Conservation (phyloP, 2,329 filamentous ascomycete genomes). For the Mycocentrospora acerina region DNA sequence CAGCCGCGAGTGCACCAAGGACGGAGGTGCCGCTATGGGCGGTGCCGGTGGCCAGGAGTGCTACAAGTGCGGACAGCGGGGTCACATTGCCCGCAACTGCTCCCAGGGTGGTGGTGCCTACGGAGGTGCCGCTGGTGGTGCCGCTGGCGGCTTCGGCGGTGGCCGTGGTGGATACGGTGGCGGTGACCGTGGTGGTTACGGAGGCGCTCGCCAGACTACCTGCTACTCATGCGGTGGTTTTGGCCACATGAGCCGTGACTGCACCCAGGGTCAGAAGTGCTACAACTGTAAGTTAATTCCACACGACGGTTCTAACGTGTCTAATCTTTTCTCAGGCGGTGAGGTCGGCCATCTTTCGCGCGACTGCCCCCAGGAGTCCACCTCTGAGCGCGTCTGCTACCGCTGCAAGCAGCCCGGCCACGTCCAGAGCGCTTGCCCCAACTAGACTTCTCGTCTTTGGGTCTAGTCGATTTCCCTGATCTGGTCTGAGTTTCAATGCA, state of each 20-base stretch:
- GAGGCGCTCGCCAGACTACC: conserved; percentile 56
- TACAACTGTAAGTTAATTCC: conserved; percentile 77
- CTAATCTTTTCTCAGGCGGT: conserved; percentile 53
- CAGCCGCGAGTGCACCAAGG: conserved; percentile 74
- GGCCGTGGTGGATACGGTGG: conserved; percentile 46
- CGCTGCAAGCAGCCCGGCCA: conserved; percentile 87
- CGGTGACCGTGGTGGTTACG: conserved; percentile 52
- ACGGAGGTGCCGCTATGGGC: conserved; percentile 52
- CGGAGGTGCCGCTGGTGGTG: conserved; percentile 50
- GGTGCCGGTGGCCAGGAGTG: conserved; percentile 63
- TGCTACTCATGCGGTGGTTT: conserved; percentile 98
- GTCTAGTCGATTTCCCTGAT: conserved; percentile 32
- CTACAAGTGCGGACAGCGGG: conserved; percentile 98
- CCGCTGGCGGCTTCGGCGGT: conserved; percentile 51
- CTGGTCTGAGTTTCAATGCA: conserved; percentile 31
- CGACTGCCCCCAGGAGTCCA: conserved; percentile 92
- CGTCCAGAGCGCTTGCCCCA: conserved; percentile 91
- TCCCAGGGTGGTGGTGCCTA: conserved; percentile 57
- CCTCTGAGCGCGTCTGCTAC: conserved; percentile 96
- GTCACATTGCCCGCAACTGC: conserved; percentile 95
- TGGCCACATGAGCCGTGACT: conserved; percentile 97
- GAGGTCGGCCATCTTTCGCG: conserved; percentile 94
- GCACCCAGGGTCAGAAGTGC: conserved; percentile 98
- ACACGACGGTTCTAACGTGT: conserved; percentile 3
- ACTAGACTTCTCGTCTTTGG: conserved; percentile 53